Base-by-base conservation (phyloP, 148 eudicot species). In the Camellia sinensis region DNA sequence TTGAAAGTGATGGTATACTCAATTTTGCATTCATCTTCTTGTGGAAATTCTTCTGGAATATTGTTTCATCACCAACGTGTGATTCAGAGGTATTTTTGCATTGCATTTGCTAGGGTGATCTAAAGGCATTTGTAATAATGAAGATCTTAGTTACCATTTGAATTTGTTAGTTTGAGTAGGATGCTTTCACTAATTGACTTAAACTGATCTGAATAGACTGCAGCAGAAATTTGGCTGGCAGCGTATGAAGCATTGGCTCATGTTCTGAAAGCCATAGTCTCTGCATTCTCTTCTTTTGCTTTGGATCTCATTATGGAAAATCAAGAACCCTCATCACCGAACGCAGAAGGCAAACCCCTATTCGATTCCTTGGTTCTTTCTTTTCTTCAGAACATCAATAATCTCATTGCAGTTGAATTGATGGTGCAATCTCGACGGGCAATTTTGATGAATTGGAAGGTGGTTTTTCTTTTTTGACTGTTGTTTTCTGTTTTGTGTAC, bases 371-470 rank as follows among this genome's bases (percentile, higher is more conserved):
- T 92, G 80, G 86, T 87, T 73, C 82, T 80, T 74, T 85, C 84
- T 79, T 93, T 93, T 82, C 88, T 96, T 73, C 82, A 84, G 64
- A 92, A 87, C 69, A 85, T 89, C 75, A 92, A 93, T 79, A 69
- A 80, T 80, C 80, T 92, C 57, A 90, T 96, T 82, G 89, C 87
- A 45, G 83, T 83, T 74, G 94, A 87, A 70, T 76, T 78, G 53
- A 83, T 96, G 83, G 91, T 84, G n/a, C 92, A 97, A 83, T 76
- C 93, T 64, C 89, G 99, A 65, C 82, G 90, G 80, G 98, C 99
- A 78, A 76, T 91, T 71, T 85, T 96, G 79, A 82, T 96, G 86
- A 94, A 90, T 71, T 91, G 91, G 92, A 96, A 96, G 98, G 98
- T 93, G 71, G 56, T 57, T 60, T 66, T 54, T 50, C 41, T 67